Evolutionary conservation across 2,329 filamentous ascomycete species (phyloP).

Genomic region (Myriangium duriaei): DNA sequence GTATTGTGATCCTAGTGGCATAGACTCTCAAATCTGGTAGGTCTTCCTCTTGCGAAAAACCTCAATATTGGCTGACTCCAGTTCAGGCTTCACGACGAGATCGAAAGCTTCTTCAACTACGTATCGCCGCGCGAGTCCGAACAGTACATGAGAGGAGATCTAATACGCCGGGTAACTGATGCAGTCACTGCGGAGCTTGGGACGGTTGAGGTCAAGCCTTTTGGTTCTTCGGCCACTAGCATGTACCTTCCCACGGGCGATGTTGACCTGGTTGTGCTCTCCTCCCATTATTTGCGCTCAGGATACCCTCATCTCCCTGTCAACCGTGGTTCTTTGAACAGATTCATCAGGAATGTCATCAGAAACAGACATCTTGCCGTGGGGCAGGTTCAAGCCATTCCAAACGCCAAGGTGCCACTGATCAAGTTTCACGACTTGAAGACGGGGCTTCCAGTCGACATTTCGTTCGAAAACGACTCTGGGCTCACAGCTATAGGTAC

Average conservation of each 20-base stretch:
- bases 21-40: conserved; percentile 33
- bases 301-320: conserved; percentile 31
- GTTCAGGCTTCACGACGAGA: conserved; percentile 68
- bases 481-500: conserved; percentile 71
- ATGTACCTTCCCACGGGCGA: conserved; percentile 66
- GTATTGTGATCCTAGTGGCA: conserved; percentile 14
- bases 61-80: conserved; percentile 3
- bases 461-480: conserved; percentile 86
- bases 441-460: conserved; percentile 74
- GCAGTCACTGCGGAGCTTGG: conserved; percentile 38
- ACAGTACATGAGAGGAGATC: conserved; percentile 55
- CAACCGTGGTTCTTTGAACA: conserved; percentile 1
- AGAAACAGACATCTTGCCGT: conserved; percentile 50
- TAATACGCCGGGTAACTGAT: conserved; percentile 56
- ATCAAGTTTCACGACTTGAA: conserved; percentile 75
- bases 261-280: conserved; percentile 83
- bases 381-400: conserved; percentile 55
- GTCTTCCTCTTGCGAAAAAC: too few species aligned
- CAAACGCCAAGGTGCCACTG: conserved; percentile 71
- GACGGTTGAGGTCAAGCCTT: conserved; percentile 55
- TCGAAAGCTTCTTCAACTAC: conserved; percentile 78
- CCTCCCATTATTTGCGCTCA: conserved; percentile 43
- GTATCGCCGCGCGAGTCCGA: conserved; percentile 69
- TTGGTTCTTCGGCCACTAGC: conserved; percentile 86
- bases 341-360: conserved; percentile 38